Evolutionary conservation across 345 rosid species (phyloP), one percentile per base, ranked within the genome.

Genomic region (Pistacia atlantica): DNA sequence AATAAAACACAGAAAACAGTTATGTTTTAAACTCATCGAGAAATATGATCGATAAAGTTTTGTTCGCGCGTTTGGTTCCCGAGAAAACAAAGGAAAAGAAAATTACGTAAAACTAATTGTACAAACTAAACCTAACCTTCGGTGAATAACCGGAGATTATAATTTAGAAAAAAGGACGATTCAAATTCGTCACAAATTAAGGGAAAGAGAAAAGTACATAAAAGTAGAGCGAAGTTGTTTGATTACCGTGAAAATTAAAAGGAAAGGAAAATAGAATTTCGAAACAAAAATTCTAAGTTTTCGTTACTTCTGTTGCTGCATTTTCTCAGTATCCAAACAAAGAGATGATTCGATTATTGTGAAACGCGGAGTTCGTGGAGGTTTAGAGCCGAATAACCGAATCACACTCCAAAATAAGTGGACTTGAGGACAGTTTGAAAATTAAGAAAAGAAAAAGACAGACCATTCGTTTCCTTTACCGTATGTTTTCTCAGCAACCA

Each of bases 31-130:
- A 13, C 9, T 66, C 37, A 11, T 2, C 5, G 22, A 45, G 65
- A 25, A 46, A 72, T 25, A 16, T 5, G 66, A 72, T 58, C 55
- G 42, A 22, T 33, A 42, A 46, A 56, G 25, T 60, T 57, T 17
- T 46, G 5, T 60, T 42, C 55, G 51, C 33, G 4, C 11, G 67
- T 59, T 72, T 72, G 75, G 66, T 46, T 60, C 16, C 58, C 46
- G 57, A 59, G 57, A 61, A 72, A 45, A 59, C 8, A 0, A 42
- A 70, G 49, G 62, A 70, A 70, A 70, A 35, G 49, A 69, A 52
- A 28, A 52, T 51, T 22, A 7, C 4, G 25, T 31, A 69, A 0
- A 16, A 52, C 3, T 8, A 17, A 17, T 8, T 1, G 25, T 0
- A 48, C 25, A 11, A 52, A 28, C 60, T 52, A 7, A 28, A 28